These are phyloP conservation scores for Nepenthes gracilis DNA, from an alignment of 148 eudicot species.

Conservation along the genomic window DNA sequence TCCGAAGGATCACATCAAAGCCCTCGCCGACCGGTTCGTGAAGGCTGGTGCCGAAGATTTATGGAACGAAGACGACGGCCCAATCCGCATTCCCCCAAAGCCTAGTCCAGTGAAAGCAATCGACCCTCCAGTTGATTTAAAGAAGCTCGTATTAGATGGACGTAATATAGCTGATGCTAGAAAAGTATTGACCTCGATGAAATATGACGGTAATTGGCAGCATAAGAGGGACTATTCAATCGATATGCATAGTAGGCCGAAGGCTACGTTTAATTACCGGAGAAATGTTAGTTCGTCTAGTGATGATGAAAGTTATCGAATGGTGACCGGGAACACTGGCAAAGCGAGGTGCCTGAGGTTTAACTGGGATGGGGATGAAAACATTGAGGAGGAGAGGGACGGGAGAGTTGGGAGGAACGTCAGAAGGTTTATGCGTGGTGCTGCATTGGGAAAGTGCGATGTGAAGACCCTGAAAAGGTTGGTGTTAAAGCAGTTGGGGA, in stretches of 20 bases:
- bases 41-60: slow-evolving; percentile 74
- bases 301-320: neutral
- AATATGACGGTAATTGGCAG: slow-evolving; percentile 11
- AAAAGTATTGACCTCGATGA: neutral
- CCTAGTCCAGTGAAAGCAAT: neutral
- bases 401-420: slow-evolving; percentile 12
- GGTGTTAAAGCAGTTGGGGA: slow-evolving; percentile 21
- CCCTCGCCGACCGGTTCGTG: slow-evolving; percentile 70
- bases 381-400: slow-evolving; percentile 13
- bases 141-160: slow-evolving; percentile 19
- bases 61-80: slow-evolving; percentile 81
- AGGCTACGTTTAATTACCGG: neutral
- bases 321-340: neutral
- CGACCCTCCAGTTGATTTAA: slow-evolving; percentile 24
- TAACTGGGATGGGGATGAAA: slow-evolving; percentile 20
- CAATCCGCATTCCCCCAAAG: slow-evolving; percentile 3
- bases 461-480: slow-evolving; percentile 28
- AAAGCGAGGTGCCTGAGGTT: slow-evolving; percentile 32
- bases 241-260: neutral
- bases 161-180: neutral
- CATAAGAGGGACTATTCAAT: slow-evolving; percentile 12
- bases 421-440: slow-evolving; percentile 38
- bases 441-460: slow-evolving; percentile 58
- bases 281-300: neutral
- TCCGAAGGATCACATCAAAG: slow-evolving; percentile 53